Evolutionary conservation across 1,139 yeast genomes (phyloP).

Genomic region (Petasospora rhodanensis): DNA sequence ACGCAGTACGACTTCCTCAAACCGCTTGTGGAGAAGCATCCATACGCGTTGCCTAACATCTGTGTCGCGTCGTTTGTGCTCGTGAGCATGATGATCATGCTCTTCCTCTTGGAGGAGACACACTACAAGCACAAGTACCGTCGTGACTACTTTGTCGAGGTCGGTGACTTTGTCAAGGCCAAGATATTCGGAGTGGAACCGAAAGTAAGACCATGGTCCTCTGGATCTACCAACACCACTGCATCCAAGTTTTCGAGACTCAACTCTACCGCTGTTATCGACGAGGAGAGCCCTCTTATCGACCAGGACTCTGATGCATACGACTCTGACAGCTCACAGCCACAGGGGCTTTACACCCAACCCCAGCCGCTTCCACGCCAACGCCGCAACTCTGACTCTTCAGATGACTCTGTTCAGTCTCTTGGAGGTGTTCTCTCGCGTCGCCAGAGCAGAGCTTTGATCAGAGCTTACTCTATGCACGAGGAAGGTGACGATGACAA

Average conservation of each 20-base stretch:
- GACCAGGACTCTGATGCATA: slow-evolving; percentile 1
- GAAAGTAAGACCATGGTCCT: slow-evolving; percentile 35
- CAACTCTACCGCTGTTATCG: no score
- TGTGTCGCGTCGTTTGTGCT: slow-evolving; percentile 43
- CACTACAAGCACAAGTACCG: slow-evolving; percentile 39
- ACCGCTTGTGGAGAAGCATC: slow-evolving; percentile 38
- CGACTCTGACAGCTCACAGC: no score
- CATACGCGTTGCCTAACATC: slow-evolving; percentile 59
- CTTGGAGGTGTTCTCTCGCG: slow-evolving; percentile 32
- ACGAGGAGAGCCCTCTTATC: slow-evolving; percentile 10
- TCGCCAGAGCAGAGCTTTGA: slow-evolving; percentile 37
- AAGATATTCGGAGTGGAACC: slow-evolving; percentile 31
- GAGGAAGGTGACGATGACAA: slow-evolving; percentile 23
- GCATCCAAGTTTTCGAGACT: neutral
- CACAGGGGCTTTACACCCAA: slow-evolving; percentile 9
- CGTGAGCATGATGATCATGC: slow-evolving; percentile 27
- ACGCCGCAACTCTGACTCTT: slow-evolving; percentile 4
- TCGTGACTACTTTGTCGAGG: slow-evolving; percentile 47
- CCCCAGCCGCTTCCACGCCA: slow-evolving; percentile 3
- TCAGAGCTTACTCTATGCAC: slow-evolving; percentile 38
- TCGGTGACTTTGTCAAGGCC: slow-evolving; percentile 44
- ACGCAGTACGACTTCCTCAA: slow-evolving; percentile 19
- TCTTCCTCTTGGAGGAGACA: slow-evolving; percentile 60
- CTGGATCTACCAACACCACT: neutral
- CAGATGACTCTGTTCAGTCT: slow-evolving; percentile 26